These are phyloP conservation scores for Neopestalotiopsis sp. DNA, from an alignment of 2,329 filamentous ascomycete species.

Conservation along the genomic window DNA sequence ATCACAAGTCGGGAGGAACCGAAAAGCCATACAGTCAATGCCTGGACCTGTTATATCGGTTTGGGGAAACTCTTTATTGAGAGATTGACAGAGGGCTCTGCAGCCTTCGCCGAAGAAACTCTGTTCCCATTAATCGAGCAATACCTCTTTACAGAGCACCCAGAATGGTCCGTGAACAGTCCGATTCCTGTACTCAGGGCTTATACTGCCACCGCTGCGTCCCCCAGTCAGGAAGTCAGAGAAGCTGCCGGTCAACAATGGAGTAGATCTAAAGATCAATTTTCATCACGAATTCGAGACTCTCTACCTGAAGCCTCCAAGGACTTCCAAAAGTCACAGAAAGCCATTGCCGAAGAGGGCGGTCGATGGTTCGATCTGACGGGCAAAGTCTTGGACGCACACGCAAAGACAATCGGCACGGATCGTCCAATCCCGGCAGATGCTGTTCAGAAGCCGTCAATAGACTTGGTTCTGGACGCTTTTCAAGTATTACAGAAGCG, in stretches of 20 bases:
- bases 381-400: conserved; percentile 46
- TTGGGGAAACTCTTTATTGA: conserved; percentile 59
- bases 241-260: conserved; percentile 63
- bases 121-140: conserved; percentile 60
- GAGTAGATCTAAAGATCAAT: conserved; percentile 61
- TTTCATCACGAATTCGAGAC: conserved; percentile 72
- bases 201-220: conserved; percentile 49
- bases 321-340: conserved; percentile 76
- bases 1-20: conserved; percentile 78
- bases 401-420: conserved; percentile 31
- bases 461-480: conserved; percentile 40
- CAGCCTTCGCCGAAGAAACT: conserved; percentile 51
- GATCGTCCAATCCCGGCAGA: conserved; percentile 33
- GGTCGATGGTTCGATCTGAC: conserved; percentile 70
- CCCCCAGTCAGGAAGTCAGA: conserved; percentile 47
- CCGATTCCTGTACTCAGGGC: conserved; percentile 48
- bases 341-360: conserved; percentile 68
- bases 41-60: conserved; percentile 78
- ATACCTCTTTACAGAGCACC: conserved; percentile 55
- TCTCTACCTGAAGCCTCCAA: conserved; percentile 84
- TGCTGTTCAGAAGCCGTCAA: conserved; percentile 33
- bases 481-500: conserved; percentile 51
- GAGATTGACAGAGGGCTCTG: conserved; percentile 49
- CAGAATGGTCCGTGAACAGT: conserved; percentile 39
- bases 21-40: conserved; percentile 67